phyloP scores from a whole-genome alignment of 257 asterid genomes.

The Asclepias syriaca region DNA sequence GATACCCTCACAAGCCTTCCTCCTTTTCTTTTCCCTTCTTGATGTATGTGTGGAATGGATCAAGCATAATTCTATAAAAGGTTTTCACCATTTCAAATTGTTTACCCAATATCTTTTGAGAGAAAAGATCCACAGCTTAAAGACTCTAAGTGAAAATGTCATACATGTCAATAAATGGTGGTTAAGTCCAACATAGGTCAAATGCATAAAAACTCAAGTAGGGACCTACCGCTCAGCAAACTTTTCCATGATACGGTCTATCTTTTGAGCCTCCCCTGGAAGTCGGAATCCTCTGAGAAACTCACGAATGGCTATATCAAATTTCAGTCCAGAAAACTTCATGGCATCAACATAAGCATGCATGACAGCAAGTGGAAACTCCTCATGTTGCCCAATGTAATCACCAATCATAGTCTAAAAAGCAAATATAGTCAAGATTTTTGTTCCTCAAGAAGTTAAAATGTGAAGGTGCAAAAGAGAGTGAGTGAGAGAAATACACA shows the following conservation, averaged over 20 bases:
- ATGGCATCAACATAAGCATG: slow-evolving; percentile 95
- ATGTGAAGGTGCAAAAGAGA: background rate
- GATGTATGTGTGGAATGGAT: background rate
- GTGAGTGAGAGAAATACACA: slow-evolving; percentile 10
- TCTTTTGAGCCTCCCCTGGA: slow-evolving; percentile 99
- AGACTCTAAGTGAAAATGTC: background rate
- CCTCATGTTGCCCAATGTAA: slow-evolving; percentile 97
- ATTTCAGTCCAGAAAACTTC: slow-evolving; percentile 84
- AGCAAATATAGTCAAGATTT: slow-evolving; percentile 22
- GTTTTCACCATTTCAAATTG: background rate
- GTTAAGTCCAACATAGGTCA: background rate
- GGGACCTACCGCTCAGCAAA: slow-evolving; percentile 91
- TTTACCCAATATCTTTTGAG: background rate
- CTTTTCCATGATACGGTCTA: slow-evolving; percentile 98
- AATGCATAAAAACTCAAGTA: slow-evolving; percentile 15
- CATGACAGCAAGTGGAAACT: slow-evolving; percentile 97
- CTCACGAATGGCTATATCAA: slow-evolving; percentile 88
- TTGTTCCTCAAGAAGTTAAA: slow-evolving; percentile 15
- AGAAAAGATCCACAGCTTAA: background rate
- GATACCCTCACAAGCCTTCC: background rate
- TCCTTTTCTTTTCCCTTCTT: background rate
- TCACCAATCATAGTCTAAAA: slow-evolving; percentile 89
- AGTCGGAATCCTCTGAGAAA: slow-evolving; percentile 91
- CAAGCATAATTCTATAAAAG: background rate
- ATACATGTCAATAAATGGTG: background rate